Evolutionary conservation across 345 rosid genomes (phyloP), one percentile per base, ranked within the genome.

Genomic region (Sisymbrium altissimum): DNA sequence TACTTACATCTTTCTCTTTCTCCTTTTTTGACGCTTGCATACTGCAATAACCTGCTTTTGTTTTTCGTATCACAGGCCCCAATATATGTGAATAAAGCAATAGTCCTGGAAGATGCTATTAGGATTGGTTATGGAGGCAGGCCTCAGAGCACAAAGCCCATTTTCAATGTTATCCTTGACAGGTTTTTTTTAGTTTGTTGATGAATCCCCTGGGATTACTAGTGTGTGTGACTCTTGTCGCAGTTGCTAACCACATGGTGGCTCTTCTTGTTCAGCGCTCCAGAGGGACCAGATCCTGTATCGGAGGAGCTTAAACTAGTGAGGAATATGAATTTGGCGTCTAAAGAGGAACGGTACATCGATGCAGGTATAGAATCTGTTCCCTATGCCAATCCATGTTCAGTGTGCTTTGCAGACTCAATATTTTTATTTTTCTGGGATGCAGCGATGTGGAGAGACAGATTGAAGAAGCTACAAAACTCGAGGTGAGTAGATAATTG

Each of bases 361-460:
- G 98, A 91, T 85, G 98, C 98, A 79, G 96, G 98, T 93, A 85
- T 54, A 38, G 38, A 29, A 17, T 63, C 18, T 70, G 35, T 44
- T 54, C 44, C 17, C 40, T 19, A 58, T 57, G 36, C 43, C 67
- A 59, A 27, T 32, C 54, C 19, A 35, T 35, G 3, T 18, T 50
- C 60, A 9, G 43, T 41, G 15, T 41, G 66, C 57, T 21, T 32
- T 59, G 71, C 33, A 10, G 40, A 46, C 33, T 48, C 17, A 60
- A 8, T 35, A n/a, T 40, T 0, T 9, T 5, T 53, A 2, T n/a
- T 64, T 43, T 14, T 15, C 4, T 32, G 63, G 66, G 25, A 57
- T 73, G 87, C 89, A 93, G 98, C 88, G 63, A 71, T 78, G 80
- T 85, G 84, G 87, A 89, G 94, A 78, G 89, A 93, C 81, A 84